Percentiles rank a stretch among this genome's conserved stretches.
Conservation (phyloP, 2,329 filamentous ascomycete species). For the Cryphonectria radicalis region DNA sequence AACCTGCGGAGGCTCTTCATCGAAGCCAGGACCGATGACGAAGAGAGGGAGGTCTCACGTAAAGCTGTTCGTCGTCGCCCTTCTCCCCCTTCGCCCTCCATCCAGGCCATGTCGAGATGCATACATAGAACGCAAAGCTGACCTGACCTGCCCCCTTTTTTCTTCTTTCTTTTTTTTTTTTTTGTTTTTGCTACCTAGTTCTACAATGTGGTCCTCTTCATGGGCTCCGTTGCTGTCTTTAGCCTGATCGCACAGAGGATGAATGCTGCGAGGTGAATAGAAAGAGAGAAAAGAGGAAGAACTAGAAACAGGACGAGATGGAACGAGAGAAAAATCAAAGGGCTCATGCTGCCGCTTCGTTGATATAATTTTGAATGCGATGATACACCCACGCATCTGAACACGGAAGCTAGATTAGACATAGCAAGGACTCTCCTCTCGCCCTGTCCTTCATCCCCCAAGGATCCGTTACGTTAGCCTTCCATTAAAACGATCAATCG, state of each 20-base stretch:
- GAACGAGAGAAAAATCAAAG: neutral
- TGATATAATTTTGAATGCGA: neutral
- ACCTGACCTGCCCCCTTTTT: neutral
- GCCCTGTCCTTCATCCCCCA: neutral
- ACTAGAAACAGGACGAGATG: neutral
- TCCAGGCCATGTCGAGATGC: neutral
- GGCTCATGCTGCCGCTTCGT: neutral
- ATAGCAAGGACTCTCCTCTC: neutral
- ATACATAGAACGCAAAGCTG: neutral
- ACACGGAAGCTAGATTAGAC: neutral
- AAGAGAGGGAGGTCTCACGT: slow-evolving; percentile 87
- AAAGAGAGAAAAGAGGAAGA: neutral
- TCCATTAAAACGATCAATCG: neutral
- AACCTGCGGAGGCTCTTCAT: slow-evolving; percentile 29
- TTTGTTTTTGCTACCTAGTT: slow-evolving; percentile 62
- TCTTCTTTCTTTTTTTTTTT: too few species aligned
- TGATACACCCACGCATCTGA: neutral
- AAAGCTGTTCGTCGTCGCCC: slow-evolving; percentile 67
- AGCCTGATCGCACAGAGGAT: slow-evolving; percentile 91
- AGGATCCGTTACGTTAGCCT: neutral
- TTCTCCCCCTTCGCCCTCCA: neutral
- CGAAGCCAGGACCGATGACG: slow-evolving; percentile 26
- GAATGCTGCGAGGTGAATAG: slow-evolving; percentile 51
- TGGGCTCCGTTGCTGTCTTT: slow-evolving; percentile 94
- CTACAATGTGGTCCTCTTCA: slow-evolving; percentile 95